A percentile compares a stretch with the other conserved stretches of the same genome.
phyloP scores from a whole-genome alignment of 2,329 filamentous ascomycete genomes.

The Coleophoma crateriformis region DNA sequence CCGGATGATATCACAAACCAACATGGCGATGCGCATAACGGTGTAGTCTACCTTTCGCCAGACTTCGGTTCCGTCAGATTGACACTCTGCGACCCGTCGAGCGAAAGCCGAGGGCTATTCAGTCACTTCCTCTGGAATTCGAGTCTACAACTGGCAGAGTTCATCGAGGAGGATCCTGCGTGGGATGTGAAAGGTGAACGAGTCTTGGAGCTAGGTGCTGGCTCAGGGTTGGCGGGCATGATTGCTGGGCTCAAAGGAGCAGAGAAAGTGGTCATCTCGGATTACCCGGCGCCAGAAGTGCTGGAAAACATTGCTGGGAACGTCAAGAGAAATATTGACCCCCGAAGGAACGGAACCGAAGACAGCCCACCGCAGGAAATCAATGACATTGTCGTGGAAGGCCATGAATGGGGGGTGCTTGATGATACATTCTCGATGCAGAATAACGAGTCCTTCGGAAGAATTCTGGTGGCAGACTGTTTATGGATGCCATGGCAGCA shows the following conservation, averaged over 20 bases:
- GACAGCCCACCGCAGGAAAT: neutral
- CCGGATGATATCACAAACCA: conserved; percentile 61
- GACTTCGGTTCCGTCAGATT: conserved; percentile 20
- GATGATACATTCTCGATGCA: conserved; percentile 13
- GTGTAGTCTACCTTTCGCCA: conserved; percentile 53
- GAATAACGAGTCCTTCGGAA: conserved; percentile 43
- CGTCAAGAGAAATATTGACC: conserved; percentile 42
- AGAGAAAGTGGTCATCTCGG: conserved; percentile 50
- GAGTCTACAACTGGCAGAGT: conserved; percentile 47
- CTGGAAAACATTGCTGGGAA: conserved; percentile 55
- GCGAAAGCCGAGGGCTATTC: conserved; percentile 52
- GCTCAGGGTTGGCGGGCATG: conserved; percentile 49
- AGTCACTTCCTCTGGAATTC: conserved; percentile 73
- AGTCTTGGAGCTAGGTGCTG: conserved; percentile 63
- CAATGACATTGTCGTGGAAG: conserved; percentile 40
- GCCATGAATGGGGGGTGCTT: conserved; percentile 60
- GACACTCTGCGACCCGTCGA: conserved; percentile 34
- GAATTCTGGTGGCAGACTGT: conserved; percentile 66
- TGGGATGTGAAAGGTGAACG: conserved; percentile 45
- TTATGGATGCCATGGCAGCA: conserved; percentile 74
- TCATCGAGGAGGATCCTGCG: conserved; percentile 37
- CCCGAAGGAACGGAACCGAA: conserved; percentile 9
- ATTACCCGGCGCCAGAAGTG: conserved; percentile 60
- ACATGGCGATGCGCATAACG: conserved; percentile 55
- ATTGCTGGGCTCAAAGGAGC: conserved; percentile 43